phyloP scores from a whole-genome alignment of 768 basidiomycete genomes.

The Tricholomella constricta region DNA sequence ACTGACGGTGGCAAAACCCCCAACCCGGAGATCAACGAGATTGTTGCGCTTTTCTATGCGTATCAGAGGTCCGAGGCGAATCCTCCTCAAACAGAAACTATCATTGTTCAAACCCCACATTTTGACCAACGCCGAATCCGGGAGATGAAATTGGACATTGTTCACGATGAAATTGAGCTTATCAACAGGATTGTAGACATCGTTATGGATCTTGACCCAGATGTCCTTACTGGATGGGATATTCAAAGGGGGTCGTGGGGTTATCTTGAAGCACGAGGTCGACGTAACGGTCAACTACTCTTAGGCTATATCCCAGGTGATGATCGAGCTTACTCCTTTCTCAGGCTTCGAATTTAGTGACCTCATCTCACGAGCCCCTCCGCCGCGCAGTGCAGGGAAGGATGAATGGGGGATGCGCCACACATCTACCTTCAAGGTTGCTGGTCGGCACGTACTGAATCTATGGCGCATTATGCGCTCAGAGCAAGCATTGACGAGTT shows the following conservation, averaged over 20 bases:
- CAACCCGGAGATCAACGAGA: slow-evolving; percentile 63
- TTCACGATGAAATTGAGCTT: slow-evolving; percentile 75
- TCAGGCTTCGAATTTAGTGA: slow-evolving; percentile 77
- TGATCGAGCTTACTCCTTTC: neutral
- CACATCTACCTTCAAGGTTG: slow-evolving; percentile 80
- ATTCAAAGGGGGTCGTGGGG: slow-evolving; percentile 90
- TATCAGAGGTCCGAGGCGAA: slow-evolving; percentile 54
- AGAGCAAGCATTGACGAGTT: slow-evolving; percentile 74
- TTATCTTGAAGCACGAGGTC: slow-evolving; percentile 73
- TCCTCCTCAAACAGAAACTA: slow-evolving; percentile 44
- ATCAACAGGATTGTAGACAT: slow-evolving; percentile 77
- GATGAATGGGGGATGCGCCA: slow-evolving; percentile 76
- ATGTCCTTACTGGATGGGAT: slow-evolving; percentile 92
- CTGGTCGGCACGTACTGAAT: slow-evolving; percentile 90
- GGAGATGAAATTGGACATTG: slow-evolving; percentile 48
- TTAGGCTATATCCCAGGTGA: slow-evolving; percentile 8
- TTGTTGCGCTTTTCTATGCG: slow-evolving; percentile 74
- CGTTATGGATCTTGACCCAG: slow-evolving; percentile 81
- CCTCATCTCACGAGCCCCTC: slow-evolving; percentile 74
- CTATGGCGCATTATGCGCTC: slow-evolving; percentile 90
- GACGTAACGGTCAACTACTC: slow-evolving; percentile 48
- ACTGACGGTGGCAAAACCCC: slow-evolving; percentile 62
- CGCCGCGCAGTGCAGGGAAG: slow-evolving; percentile 35
- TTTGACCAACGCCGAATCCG: slow-evolving; percentile 45
- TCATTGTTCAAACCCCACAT: slow-evolving; percentile 49